Evolutionary conservation across 2,329 filamentous ascomycete species (phyloP), one percentile per base, ranked within the genome.

Genomic region (Aspergillus uvarum): DNA sequence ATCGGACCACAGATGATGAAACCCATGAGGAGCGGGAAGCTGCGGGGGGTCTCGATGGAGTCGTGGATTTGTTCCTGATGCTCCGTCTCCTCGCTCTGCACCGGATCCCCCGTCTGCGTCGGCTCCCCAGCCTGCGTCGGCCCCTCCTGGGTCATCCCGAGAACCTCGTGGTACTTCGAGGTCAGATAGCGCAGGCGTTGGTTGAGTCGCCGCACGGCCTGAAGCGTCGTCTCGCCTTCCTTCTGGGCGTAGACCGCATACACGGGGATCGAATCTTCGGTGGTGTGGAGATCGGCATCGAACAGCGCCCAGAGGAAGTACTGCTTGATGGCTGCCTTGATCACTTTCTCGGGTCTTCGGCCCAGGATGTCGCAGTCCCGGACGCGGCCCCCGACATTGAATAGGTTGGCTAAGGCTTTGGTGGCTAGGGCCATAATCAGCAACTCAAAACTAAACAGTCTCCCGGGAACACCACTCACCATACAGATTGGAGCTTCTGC

Each of bases 221-320:
- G 65, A 59, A 74, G 64, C 4, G 79, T 76, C 3, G 74, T 67
- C 31, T 80, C 77, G 7, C 72, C 68, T 44, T 71, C 70, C 42
- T 70, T 71, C 56, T 78, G 79, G 16, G 76, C 74, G 38, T 80
- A 76, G 16, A 82, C 72, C 2, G 76, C 70, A 62, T 86, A 76
- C 10, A 84, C 70, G 0, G 82, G 80, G 10, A 80, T 71, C 16
- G 71, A 64, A 2, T 70, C 58, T 51, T 74, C 54, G 53, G 54
- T 63, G 10, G 68, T 67, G 52, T 78, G 72, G 22, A 85, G 69
- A 19, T 70, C 72, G 8, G 76, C 79, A 64, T 87, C 84, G 26
- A 70, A 72, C 57, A 83, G 68, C 1, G 82, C 81, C 84, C 85
- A 87, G 48, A 77, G 75, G 47, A 83, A 74, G 70, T 84, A 87